Evolutionary conservation across 2,329 filamentous ascomycete genomes (phyloP), one percentile per base, ranked within the genome.

Genomic region (Daldinia sp.): DNA sequence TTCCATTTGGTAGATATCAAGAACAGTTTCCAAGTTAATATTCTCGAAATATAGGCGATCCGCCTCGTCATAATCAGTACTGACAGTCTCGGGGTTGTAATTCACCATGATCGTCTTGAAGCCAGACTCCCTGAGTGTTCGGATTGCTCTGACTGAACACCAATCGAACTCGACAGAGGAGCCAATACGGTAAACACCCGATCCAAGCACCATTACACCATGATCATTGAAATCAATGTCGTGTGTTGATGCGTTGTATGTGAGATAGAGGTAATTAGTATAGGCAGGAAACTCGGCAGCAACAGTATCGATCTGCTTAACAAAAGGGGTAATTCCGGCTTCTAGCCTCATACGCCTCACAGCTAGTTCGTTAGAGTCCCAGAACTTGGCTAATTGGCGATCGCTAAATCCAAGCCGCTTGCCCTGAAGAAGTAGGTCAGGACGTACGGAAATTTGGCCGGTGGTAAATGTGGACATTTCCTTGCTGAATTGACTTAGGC

Each of bases 111-210:
- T 89, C 0, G 95, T 98, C 84, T 98, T 98, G 82, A 90, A 88
- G 2, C 91, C 91, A 63, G 89, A 86, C 68, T 92, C 87, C 51
- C 95, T 88, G 6, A 99, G 85, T 1, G 95, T 98, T 66, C 94
- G 89, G 66, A 98, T 96, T 4, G 95, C 93, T 63, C 94, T 86
- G 25, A 99, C 95, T 3, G 95, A 97, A 77, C 95, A 98, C 95
- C 95, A 99, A 78, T 99, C 95, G 77, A 99, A 99, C 76, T 99
- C 95, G 61, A 99, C 95, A 0, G 94, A 97, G 0, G 94, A 97
- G 69, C 95, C 95, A 68, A 99, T 99, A 64, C 95, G 88, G 83
- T 98, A 98, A 8, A 97, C 94, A 78, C 94, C 94, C 29, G 94
- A 97, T 11, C 94, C 94, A 27, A 98, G 84, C 7, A 99, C 94